Evolutionary conservation across 352 stramenopile genomes (phyloP), one percentile per base, ranked within the genome.

Genomic region (Phytophthora litchii): DNA sequence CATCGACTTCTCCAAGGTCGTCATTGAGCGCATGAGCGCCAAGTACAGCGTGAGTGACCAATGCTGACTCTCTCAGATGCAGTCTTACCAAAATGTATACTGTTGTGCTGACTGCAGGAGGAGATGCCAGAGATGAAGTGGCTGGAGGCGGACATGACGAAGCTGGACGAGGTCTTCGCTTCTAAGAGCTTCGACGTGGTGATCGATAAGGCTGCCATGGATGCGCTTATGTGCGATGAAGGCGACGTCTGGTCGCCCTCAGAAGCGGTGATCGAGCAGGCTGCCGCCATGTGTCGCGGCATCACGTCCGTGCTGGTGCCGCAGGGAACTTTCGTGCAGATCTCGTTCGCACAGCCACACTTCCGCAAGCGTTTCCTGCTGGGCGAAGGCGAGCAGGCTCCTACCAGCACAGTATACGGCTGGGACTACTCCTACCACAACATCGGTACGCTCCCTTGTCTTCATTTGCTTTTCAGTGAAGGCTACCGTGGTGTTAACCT

Each of bases 131-230:
- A 80, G 47, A 85, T 86, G 76, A 73, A 69, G 37, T 86, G 76
- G 76, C 23, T 76, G 12, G 73, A 75, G 37, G 78, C 68, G 6
- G 76, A 88, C 43, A 88, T 88, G 78, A 81, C 73, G n/a, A 81
- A 76, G 44, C 41, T 86, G 32, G 25, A 34, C 16, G 64, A 80
- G 9, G 34, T 61, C 3, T 93, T 91, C 60, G 25, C 19, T 0
- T 34, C 57, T 13, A 45, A 52, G 9, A 69, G 17, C 16, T 94
- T 94, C 47, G 86, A 94, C 55, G 67, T 92, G 13, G 80, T 94
- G 17, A 80, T 94, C 25, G 86, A 94, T 61, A 94, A 94, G 64
- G 86, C 86, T 19, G 82, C 82, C 12, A 94, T 94, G 86, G 86
- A 94, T 55, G 86, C 86, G 19, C 70, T 94, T 20, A 85, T 94